Evolutionary conservation across 768 basidiomycete species (phyloP).

Genomic region (Mycena chlorophos): DNA sequence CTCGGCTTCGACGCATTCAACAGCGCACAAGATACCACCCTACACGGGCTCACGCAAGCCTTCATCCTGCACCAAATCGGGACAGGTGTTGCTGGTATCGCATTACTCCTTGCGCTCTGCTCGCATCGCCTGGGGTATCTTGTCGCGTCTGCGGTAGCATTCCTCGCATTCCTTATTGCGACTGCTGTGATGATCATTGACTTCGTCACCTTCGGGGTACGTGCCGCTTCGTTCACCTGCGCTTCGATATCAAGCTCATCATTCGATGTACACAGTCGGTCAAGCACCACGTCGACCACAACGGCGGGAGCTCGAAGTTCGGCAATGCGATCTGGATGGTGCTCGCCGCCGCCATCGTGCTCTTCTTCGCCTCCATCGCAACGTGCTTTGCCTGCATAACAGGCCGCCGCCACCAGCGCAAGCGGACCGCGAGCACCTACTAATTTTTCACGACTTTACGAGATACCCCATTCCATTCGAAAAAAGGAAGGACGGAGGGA

Average conservation of each 20-base stretch:
- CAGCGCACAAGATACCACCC: slow-evolving; percentile 25
- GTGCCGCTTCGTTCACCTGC: neutral
- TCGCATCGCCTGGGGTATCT: slow-evolving; percentile 24
- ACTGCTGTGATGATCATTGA: slow-evolving; percentile 19
- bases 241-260: too few relatives aligned
- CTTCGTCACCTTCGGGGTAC: slow-evolving; percentile 20
- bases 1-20: slow-evolving; percentile 25
- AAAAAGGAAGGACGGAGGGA: neutral
- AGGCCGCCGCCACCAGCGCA: neutral
- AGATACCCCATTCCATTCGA: slow-evolving; percentile 2
- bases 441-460: neutral
- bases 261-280: slow-evolving; percentile 5
- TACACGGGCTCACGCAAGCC: slow-evolving; percentile 53
- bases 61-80: slow-evolving; percentile 60
- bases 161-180: slow-evolving; percentile 20
- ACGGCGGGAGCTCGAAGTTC: slow-evolving; percentile 9
- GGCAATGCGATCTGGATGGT: slow-evolving; percentile 25
- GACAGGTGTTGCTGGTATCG: slow-evolving; percentile 47
- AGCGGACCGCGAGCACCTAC: neutral
- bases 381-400: slow-evolving; percentile 52
- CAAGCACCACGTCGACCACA: slow-evolving; percentile 15
- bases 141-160: slow-evolving; percentile 19
- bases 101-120: slow-evolving; percentile 51
- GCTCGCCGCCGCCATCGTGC: slow-evolving; percentile 28
- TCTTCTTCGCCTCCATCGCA: slow-evolving; percentile 40